These are phyloP conservation scores for Aspergillus glaucus DNA, from an alignment of 2,329 filamentous ascomycete species.

Conservation along the genomic window DNA sequence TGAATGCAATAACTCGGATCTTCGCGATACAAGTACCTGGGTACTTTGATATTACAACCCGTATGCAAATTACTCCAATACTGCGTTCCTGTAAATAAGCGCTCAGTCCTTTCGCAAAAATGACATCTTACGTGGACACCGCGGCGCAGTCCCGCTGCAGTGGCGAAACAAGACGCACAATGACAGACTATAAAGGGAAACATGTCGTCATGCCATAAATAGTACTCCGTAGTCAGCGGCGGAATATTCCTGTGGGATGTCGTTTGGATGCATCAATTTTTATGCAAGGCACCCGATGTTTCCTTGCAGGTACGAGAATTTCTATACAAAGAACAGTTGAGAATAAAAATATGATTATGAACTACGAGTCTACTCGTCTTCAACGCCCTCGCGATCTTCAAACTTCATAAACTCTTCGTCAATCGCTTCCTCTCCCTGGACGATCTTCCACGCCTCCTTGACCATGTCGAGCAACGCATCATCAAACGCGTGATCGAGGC, in stretches of 20 bases:
- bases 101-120: neutral
- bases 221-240: neutral
- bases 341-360: neutral
- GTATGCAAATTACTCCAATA: neutral
- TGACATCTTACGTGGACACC: neutral
- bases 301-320: too few relatives aligned
- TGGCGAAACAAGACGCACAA: neutral
- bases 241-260: too few relatives aligned
- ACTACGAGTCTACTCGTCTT: constrained; percentile 40
- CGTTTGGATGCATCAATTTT: neutral
- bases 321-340: too few relatives aligned
- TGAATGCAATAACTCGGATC: too few relatives aligned
- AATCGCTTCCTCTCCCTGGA: constrained; percentile 49
- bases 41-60: neutral
- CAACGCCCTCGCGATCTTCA: constrained; percentile 61
- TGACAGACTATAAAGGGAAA: neutral
- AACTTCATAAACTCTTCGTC: constrained; percentile 67
- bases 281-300: neutral
- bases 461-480: constrained; percentile 64
- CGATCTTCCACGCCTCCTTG: constrained; percentile 60
- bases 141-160: neutral
- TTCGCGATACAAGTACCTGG: too few relatives aligned
- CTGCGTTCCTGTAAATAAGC: neutral
- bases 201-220: neutral
- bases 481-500: constrained; percentile 65